Evolutionary conservation across 805 yeast genomes (phyloP), one percentile per base, ranked within the genome.

Genomic region (Kluyveromyces starmeri): DNA sequence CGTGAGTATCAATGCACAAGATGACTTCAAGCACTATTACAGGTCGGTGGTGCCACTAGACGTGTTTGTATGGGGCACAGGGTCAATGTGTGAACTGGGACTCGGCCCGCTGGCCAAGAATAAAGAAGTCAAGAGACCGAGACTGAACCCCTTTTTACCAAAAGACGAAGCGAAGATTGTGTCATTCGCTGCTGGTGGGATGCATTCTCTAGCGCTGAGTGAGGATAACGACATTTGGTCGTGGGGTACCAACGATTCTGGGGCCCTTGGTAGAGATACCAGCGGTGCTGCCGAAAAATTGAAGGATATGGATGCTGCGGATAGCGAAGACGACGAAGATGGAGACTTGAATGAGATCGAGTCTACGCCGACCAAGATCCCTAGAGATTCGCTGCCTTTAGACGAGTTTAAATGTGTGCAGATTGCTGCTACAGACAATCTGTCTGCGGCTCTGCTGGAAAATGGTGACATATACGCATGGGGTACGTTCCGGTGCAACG

Each of bases 181-280:
- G 18, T 89, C 84, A 43, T 67, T 92, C 50, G 85, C 95, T 1
- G 95, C 76, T 17, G 99, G 99, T 33, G 99, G 98, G 34, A 89
- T 92, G 81, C 99, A 92, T 53, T 74, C 82, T 1, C 54, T 92
- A 28, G 96, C 89, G 0, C 60, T 89, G 34, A 96, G 86, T 53
- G 58, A 72, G 25, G 64, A 74, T 12, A 85, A 85, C 45, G 67
- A 72, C 39, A 59, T 92, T n/a, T 92, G 96, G 96, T 82, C 96
- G 3, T 92, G 99, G 99, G 99, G 99, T 39, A 82, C 83, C 29
- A 92, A 92, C 48, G 99, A 92, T 51, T 78, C 86, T 41, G 85
- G 81, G 23, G 96, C 83, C 4, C 65, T 92, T 28, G 98, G 97
- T 13, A 75, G 99, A 56, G 83, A 81, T 48, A 80, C 92, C 1